These are phyloP conservation scores for Arachnomyces sp. DNA, from an alignment of 2,329 filamentous ascomycete species.

Conservation along the genomic window DNA sequence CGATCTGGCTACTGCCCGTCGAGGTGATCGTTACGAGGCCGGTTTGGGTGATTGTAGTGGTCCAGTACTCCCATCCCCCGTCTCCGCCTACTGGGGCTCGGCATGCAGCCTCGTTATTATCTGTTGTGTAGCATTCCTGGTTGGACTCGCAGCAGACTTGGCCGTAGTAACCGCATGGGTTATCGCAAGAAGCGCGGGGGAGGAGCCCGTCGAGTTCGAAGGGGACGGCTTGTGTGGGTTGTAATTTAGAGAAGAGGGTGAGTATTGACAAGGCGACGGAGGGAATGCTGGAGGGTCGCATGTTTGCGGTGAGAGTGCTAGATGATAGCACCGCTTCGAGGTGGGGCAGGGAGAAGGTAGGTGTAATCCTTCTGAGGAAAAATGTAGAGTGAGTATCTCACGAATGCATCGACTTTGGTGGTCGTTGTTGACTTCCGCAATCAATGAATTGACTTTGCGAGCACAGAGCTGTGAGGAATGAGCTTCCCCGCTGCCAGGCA, in stretches of 20 bases:
- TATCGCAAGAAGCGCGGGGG: slow-evolving; percentile 34
- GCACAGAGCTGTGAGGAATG: too few relatives aligned
- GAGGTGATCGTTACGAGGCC: slow-evolving; percentile 46
- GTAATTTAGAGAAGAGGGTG: slow-evolving; percentile 18
- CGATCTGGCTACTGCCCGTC: slow-evolving; percentile 41
- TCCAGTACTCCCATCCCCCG: slow-evolving; percentile 50
- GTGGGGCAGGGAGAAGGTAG: neutral
- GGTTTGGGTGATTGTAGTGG: slow-evolving; percentile 49
- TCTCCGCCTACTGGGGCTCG: slow-evolving; percentile 16
- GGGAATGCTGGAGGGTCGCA: slow-evolving; percentile 1
- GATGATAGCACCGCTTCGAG: neutral
- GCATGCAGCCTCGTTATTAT: slow-evolving; percentile 42
- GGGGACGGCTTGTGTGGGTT: slow-evolving; percentile 21
- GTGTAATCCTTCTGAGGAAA: too few relatives aligned
- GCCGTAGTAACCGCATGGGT: slow-evolving; percentile 44
- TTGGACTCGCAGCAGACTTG: slow-evolving; percentile 43
- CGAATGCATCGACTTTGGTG: too few relatives aligned
- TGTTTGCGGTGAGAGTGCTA: neutral
- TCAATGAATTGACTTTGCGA: too few relatives aligned
- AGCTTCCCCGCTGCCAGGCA: too few relatives aligned
- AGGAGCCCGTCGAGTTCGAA: slow-evolving; percentile 13
- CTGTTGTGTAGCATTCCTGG: slow-evolving; percentile 44
- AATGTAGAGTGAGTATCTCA: too few relatives aligned
- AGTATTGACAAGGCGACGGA: slow-evolving; percentile 19
- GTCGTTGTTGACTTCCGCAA: too few relatives aligned